Evolutionary conservation across 352 stramenopile genomes (phyloP).

Genomic region (Globisporangium okanoganense): DNA sequence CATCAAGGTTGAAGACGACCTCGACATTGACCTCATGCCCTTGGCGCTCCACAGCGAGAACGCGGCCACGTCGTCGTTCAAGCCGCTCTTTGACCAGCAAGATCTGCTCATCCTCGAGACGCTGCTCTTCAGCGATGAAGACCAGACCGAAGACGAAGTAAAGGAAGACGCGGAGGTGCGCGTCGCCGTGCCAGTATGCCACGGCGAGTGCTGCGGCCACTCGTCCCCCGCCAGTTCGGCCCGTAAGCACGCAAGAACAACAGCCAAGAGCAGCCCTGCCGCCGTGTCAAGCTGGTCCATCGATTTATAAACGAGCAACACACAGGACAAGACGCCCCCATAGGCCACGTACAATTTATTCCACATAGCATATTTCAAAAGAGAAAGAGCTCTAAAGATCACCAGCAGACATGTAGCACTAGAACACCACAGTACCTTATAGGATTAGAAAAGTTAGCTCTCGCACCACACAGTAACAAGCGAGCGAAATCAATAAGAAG

Average conservation of each 20-base stretch:
- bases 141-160: constrained; percentile 27
- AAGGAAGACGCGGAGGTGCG: background rate
- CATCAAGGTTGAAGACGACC: constrained; percentile 15
- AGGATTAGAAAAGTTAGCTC: background rate
- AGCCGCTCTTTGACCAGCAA: constrained; percentile 33
- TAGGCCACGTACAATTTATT: background rate
- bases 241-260: background rate
- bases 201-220: background rate
- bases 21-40: constrained; percentile 21
- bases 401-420: constrained; percentile 3
- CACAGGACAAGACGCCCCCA: background rate
- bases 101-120: constrained; percentile 52
- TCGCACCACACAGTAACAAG: background rate
- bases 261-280: background rate
- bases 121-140: constrained; percentile 53
- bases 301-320: background rate
- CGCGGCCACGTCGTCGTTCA: constrained; percentile 1
- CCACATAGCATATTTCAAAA: constrained; percentile 2
- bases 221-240: constrained; percentile 3
- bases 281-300: background rate
- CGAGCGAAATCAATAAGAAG: background rate
- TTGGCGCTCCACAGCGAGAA: constrained; percentile 28
- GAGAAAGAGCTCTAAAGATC: background rate
- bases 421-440: background rate
- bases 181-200: background rate